phyloP scores from a whole-genome alignment of 768 basidiomycete genomes.

The Lentinus tigrinus region DNA sequence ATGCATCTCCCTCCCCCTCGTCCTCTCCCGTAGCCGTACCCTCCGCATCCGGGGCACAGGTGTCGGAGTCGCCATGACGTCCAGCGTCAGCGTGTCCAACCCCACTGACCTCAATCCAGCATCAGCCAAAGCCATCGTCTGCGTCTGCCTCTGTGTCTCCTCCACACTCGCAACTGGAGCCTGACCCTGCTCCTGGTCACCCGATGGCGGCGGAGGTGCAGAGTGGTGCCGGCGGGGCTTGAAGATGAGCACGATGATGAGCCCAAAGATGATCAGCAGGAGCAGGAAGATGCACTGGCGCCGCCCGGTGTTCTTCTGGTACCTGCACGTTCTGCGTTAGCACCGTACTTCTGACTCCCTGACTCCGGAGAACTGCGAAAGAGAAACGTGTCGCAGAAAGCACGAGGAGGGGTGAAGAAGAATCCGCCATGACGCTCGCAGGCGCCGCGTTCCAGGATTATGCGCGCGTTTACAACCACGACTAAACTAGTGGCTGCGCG shows the following conservation, averaged over 20 bases:
- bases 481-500: too few relatives aligned
- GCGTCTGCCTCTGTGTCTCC: too few relatives aligned
- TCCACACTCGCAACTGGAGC: slow-evolving; percentile 52
- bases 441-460: too few relatives aligned
- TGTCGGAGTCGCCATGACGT: not conserved
- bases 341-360: not conserved
- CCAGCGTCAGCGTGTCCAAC: not conserved
- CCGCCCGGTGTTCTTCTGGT: slow-evolving; percentile 92
- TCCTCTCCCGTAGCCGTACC: not conserved
- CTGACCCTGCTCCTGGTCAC: not conserved
- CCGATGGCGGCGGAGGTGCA: slow-evolving; percentile 25
- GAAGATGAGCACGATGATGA: slow-evolving; percentile 87
- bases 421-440: not conserved
- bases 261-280: slow-evolving; percentile 83
- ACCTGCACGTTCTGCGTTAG: slow-evolving; percentile 42
- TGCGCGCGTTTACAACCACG: too few relatives aligned
- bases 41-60: not conserved
- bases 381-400: not conserved
- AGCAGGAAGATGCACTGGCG: slow-evolving; percentile 93
- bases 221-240: slow-evolving; percentile 69
- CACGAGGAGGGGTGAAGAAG: not conserved
- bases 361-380: not conserved
- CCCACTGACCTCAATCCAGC: not conserved
- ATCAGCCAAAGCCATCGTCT: slow-evolving; percentile 52
- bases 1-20: not conserved